Conservation (phyloP, 2,329 filamentous ascomycete species). For the Clonostachys sp. region DNA sequence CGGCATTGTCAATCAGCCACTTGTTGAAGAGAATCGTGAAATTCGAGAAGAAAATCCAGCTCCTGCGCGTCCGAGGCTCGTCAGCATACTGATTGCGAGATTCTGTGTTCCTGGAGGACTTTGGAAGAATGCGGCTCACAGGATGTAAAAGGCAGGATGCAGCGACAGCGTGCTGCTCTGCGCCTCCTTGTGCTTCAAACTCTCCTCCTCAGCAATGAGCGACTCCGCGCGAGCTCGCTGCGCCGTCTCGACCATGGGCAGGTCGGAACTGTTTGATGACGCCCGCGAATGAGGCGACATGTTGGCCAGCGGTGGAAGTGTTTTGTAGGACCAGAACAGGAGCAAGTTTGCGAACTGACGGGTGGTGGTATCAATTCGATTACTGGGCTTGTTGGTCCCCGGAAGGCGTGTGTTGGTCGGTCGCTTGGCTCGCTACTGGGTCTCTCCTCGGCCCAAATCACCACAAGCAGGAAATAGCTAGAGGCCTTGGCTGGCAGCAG, state of each 20-base stretch:
- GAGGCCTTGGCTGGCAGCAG: too few species aligned
- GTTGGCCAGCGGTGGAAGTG: too few species aligned
- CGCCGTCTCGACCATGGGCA: slow-evolving; percentile 1
- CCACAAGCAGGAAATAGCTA: too few species aligned
- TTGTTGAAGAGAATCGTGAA: slow-evolving; percentile 90
- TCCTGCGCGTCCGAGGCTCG: slow-evolving; percentile 23
- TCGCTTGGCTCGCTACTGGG: too few species aligned
- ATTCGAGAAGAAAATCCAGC: slow-evolving; percentile 84
- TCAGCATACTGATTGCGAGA: not conserved
- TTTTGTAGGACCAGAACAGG: too few species aligned
- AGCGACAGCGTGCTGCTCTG: not conserved
- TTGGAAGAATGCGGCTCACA: not conserved
- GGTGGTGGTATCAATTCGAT: too few species aligned
- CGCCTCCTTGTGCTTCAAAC: not conserved
- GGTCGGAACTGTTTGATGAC: not conserved
- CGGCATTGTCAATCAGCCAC: slow-evolving; percentile 71
- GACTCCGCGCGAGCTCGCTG: not conserved
- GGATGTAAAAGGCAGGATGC: slow-evolving; percentile 4
- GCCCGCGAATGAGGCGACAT: not conserved
- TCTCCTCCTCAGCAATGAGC: too few species aligned
- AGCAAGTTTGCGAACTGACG: too few species aligned
- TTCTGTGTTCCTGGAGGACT: too few species aligned
- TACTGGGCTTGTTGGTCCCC: too few species aligned
- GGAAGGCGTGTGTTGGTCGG: too few species aligned
- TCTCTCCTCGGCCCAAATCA: too few species aligned